Conservation (phyloP, 176 grass and related monocot species). For the Phoenix dactylifera region DNA sequence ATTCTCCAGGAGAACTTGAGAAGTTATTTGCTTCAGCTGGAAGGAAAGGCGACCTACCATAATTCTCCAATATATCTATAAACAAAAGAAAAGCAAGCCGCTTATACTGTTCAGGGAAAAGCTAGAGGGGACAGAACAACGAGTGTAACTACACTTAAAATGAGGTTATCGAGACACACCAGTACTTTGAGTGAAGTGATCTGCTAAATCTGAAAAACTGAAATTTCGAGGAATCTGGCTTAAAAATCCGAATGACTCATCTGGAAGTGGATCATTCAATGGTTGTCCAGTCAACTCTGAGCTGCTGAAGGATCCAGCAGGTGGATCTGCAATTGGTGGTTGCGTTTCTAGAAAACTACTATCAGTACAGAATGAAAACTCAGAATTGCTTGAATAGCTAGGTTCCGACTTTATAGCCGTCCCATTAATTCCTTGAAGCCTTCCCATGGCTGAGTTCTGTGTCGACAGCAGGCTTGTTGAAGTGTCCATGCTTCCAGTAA, state of each 20-base stretch:
- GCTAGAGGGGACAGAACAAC: slow-evolving; percentile 9
- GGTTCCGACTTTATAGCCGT: slow-evolving; percentile 68
- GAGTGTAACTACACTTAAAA: background rate
- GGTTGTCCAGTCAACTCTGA: slow-evolving; percentile 77
- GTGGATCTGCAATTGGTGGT: slow-evolving; percentile 65
- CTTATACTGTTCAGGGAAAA: background rate
- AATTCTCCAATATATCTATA: slow-evolving; percentile 94
- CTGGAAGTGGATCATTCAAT: slow-evolving; percentile 46
- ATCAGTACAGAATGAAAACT: slow-evolving; percentile 68
- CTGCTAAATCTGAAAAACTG: slow-evolving; percentile 93
- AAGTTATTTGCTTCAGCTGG: slow-evolving; percentile 69
- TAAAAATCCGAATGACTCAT: slow-evolving; percentile 78
- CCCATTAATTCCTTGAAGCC: slow-evolving; percentile 55
- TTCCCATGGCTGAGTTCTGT: slow-evolving; percentile 42
- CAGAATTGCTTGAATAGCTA: slow-evolving; percentile 51
- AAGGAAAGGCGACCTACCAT: slow-evolving; percentile 96
- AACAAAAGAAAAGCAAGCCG: slow-evolving; percentile 9
- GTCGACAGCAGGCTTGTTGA: slow-evolving; percentile 43
- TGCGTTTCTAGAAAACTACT: slow-evolving; percentile 60
- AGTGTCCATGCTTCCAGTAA: slow-evolving; percentile 44
- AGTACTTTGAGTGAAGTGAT: slow-evolving; percentile 87
- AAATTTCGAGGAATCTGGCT: slow-evolving; percentile 95
- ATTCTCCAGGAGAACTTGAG: slow-evolving; percentile 50
- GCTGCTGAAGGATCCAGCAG: slow-evolving; percentile 76
- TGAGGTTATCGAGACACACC: slow-evolving; percentile 30